Base-by-base conservation (phyloP, 352 stramenopile genomes). In the Aphanomyces invadans region DNA sequence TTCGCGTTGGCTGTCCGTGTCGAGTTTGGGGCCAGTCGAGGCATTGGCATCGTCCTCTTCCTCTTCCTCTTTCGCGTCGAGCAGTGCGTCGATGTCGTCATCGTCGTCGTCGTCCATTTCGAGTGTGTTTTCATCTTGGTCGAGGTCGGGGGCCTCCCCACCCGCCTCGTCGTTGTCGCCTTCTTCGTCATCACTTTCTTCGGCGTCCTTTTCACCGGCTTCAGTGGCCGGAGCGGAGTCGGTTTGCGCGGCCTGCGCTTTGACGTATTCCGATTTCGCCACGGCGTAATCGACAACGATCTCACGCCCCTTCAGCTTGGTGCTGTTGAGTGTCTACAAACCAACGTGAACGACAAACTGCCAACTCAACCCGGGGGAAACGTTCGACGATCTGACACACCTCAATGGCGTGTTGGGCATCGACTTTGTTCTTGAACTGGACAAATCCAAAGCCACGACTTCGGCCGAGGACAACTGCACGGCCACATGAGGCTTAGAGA, bases 231-330 rank as follows among this genome's bases (percentile, higher is more conserved):
- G 48, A 9, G 56, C 69, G 21, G 66, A 11, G 28, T 73, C 54
- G 17, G 28, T 36, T 19, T 31, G 9, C 15, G 42, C 55, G 2
- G 38, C 60, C 42, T 80, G 67, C 71, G 88, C 78, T 64, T 84
- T 79, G 28, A 89, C 31, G 56, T 91, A 92, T 65, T 94, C 86
- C 17, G 74, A 72, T 70, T 94, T 92, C 11, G 83, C 79, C 28
- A 94, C 62, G 38, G 85, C 85, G 71, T 88, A 90, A 78, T 94
- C 85, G 31, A 94, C 85, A 68, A 92, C 81, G 75, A 94, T 90
- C 68, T 90, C 79, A 49, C 85, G 81, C 46, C 83, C 85, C 61
- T 90, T 90, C 31, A 94, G 71, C 57, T 92, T 92, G 29, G 70
- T 70, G 62, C 82, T 83, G 56, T 91, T 94, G 26, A 89, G 72